Percentiles rank a stretch among this genome's conserved stretches.
These are phyloP conservation scores for Aechmea fasciata DNA, from an alignment of 176 grass and related monocot genomes.

Conservation along the genomic window DNA sequence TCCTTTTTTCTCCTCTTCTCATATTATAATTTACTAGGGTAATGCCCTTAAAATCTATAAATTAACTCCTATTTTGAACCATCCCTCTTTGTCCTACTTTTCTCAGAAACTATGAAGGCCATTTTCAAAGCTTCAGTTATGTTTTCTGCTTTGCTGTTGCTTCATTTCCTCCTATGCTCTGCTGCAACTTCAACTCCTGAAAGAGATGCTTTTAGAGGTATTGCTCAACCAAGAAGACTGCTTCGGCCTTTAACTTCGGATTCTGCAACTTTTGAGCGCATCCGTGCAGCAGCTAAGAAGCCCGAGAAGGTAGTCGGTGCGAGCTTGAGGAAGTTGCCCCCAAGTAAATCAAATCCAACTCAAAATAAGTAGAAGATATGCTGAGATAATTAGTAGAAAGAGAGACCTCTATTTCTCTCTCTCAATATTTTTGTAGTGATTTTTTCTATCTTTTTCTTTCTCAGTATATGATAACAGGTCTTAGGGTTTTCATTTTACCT, in stretches of 20 bases:
- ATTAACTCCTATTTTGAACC: neutral
- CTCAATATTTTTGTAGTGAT: no score
- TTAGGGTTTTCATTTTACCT: neutral
- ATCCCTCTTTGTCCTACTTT: slow-evolving; percentile 13
- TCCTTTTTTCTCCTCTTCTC: neutral
- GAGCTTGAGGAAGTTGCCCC: slow-evolving; percentile 27
- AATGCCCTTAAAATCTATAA: neutral
- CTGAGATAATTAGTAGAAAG: neutral
- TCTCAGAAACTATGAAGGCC: slow-evolving; percentile 22
- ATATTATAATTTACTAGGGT: neutral
- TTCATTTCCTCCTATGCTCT: slow-evolving; percentile 9
- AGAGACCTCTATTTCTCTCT: slow-evolving; percentile 2
- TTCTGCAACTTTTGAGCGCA: slow-evolving; percentile 7
- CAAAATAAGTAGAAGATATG: slow-evolving; percentile 22
- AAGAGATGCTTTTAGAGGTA: neutral
- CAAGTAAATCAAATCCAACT: slow-evolving; percentile 31
- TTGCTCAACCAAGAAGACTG: slow-evolving; percentile 17
- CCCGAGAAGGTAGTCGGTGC: slow-evolving; percentile 23
- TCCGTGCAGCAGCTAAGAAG: slow-evolving; percentile 18
- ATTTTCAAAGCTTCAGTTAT: slow-evolving; percentile 20
- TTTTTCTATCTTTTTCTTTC: slow-evolving; percentile 5
- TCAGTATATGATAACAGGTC: neutral
- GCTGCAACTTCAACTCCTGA: slow-evolving; percentile 7
- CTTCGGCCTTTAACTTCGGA: slow-evolving; percentile 8
- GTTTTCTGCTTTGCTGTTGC: slow-evolving; percentile 21